These are phyloP conservation scores for Ambrosia trifida DNA, from an alignment of 129 eudicot species.

Conservation along the genomic window DNA sequence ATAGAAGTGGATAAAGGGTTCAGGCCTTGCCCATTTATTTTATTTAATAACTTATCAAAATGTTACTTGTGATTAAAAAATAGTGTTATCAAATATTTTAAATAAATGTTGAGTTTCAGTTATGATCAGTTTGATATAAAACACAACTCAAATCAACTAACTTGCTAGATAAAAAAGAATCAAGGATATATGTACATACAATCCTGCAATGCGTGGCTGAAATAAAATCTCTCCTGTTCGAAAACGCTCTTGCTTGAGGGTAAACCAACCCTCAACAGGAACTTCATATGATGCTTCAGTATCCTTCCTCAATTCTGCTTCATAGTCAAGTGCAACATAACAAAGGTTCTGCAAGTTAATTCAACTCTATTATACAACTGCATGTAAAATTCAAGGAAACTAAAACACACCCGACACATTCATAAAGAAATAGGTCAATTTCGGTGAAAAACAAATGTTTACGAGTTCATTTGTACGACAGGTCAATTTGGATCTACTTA, in stretches of 20 bases:
- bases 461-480: too few relatives aligned
- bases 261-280: conserved; percentile 70
- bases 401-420: background rate
- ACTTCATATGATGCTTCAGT: conserved; percentile 69
- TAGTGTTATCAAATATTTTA: background rate
- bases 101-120: background rate
- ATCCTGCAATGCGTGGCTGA: conserved; percentile 89
- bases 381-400: background rate
- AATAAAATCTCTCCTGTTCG: conserved; percentile 92
- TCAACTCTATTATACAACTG: conserved; percentile 17
- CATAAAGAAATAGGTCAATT: too few relatives aligned
- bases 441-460: too few relatives aligned
- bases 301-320: conserved; percentile 71
- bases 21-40: background rate
- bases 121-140: background rate
- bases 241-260: conserved; percentile 82
- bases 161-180: background rate
- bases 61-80: too few relatives aligned
- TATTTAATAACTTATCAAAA: too few relatives aligned
- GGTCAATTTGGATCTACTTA: too few relatives aligned
- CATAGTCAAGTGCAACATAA: conserved; percentile 88
- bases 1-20: background rate
- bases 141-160: conserved; percentile 7
- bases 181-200: conserved; percentile 59
- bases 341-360: conserved; percentile 72